phyloP scores from a whole-genome alignment of 257 asterid species.

The Paulownia fortunei region DNA sequence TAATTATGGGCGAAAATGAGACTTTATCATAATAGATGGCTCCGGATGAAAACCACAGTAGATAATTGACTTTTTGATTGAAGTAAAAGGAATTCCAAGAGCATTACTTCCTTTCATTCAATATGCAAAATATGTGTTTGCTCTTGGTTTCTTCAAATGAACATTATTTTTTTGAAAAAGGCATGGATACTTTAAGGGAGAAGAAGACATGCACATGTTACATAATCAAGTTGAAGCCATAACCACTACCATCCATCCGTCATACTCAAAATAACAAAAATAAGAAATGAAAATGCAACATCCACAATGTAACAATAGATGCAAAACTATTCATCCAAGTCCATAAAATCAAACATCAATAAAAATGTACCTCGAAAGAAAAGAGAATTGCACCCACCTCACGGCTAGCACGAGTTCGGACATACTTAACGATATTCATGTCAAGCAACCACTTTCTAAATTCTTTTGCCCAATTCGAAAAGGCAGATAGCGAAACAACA shows the following conservation, averaged over 20 bases:
- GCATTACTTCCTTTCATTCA: neutral
- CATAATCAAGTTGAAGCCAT: too few relatives aligned
- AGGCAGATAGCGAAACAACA: slow-evolving; percentile 94
- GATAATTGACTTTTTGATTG: neutral
- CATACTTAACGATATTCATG: slow-evolving; percentile 86
- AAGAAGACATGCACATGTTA: too few relatives aligned
- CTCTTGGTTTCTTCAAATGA: slow-evolving; percentile 19
- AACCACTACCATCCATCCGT: too few relatives aligned
- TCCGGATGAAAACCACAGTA: too few relatives aligned
- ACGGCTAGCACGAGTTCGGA: slow-evolving; percentile 98
- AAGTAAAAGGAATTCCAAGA: neutral
- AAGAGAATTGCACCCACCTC: slow-evolving; percentile 60
- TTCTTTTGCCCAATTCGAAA: slow-evolving; percentile 99
- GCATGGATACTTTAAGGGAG: slow-evolving; percentile 4
- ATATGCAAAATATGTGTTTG: slow-evolving; percentile 15
- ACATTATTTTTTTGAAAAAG: neutral
- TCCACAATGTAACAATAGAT: too few relatives aligned
- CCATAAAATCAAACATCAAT: slow-evolving; percentile 12
- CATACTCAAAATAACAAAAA: too few relatives aligned
- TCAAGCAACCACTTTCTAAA: slow-evolving; percentile 94
- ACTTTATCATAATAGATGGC: neutral
- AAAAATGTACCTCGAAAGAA: slow-evolving; percentile 7
- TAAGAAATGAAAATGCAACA: too few relatives aligned
- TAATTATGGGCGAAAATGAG: neutral
- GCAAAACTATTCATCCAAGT: too few relatives aligned